Conservation (phyloP, 2,329 filamentous ascomycete species). For the Phialemonium atrogriseum region DNA sequence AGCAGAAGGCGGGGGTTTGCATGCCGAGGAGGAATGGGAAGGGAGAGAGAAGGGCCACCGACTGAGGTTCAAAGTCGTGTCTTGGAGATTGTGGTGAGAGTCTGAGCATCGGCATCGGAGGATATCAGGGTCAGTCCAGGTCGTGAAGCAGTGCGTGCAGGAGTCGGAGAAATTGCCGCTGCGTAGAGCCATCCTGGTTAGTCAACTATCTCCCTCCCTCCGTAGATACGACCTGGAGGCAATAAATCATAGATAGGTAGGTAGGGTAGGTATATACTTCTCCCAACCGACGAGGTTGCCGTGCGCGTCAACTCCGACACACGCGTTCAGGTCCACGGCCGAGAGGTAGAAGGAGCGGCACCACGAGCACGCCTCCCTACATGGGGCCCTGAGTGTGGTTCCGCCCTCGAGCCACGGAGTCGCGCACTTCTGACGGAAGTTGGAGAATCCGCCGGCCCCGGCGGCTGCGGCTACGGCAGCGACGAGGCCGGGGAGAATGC, state of each 20-base stretch:
- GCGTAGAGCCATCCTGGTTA: not conserved
- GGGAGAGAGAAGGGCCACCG: not conserved
- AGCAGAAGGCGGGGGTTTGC: not conserved
- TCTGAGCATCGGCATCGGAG: not conserved
- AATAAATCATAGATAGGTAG: not conserved
- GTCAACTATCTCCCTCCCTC: no score
- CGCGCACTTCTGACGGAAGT: conserved; percentile 1
- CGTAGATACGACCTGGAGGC: no score
- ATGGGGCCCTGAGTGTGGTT: conserved; percentile 1
- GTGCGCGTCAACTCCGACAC: not conserved
- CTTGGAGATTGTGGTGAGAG: not conserved
- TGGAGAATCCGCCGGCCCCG: not conserved
- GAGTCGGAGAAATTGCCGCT: conserved; percentile 1
- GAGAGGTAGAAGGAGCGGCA: conserved; percentile 1
- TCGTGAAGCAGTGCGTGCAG: not conserved
- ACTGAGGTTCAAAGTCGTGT: conserved; percentile 1
- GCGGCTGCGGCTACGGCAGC: not conserved
- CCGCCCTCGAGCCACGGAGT: not conserved
- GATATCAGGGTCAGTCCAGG: not conserved
- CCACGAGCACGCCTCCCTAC: not conserved
- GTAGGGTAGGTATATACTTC: conserved; percentile 1
- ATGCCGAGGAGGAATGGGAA: not conserved
- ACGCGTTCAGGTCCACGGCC: not conserved
- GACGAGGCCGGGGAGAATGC: not conserved
- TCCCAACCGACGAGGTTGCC: not conserved